Evolutionary conservation across 1,284 basidiomycete species (phyloP).

Genomic region (Thecaphora thlaspeos): DNA sequence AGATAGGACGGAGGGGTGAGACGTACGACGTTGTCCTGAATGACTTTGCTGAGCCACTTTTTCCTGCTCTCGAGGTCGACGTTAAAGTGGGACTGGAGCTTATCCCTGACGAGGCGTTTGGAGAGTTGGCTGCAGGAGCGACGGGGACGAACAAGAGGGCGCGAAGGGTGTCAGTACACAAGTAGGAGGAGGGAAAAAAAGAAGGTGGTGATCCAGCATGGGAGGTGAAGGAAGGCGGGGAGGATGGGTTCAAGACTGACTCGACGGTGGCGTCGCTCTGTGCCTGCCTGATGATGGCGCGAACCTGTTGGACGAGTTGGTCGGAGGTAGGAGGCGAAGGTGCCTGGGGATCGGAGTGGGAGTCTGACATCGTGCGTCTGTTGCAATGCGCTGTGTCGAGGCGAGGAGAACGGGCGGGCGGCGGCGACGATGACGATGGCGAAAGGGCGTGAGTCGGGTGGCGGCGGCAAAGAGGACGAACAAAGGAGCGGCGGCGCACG

Average conservation of each 20-base stretch:
- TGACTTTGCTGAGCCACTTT: slow-evolving; percentile 11
- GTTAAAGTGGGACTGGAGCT: slow-evolving; percentile 16
- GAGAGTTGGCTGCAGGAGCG: slow-evolving; percentile 9
- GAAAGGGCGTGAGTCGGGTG: too few relatives aligned
- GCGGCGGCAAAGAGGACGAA: too few relatives aligned
- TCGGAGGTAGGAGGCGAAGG: neutral
- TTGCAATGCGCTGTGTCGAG: too few relatives aligned
- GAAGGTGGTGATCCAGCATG: too few relatives aligned
- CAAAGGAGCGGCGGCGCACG: too few relatives aligned
- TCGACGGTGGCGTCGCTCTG: slow-evolving; percentile 5
- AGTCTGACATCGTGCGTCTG: too few relatives aligned
- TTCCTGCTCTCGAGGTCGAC: slow-evolving; percentile 19
- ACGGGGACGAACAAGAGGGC: neutral
- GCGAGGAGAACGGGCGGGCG: too few relatives aligned
- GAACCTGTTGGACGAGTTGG: slow-evolving; percentile 11
- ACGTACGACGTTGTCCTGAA: slow-evolving; percentile 6
- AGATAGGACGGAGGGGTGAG: neutral
- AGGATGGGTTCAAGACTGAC: too few relatives aligned
- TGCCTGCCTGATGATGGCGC: slow-evolving; percentile 12
- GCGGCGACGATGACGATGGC: too few relatives aligned
- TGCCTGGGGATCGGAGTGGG: too few relatives aligned
- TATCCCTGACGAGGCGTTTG: slow-evolving; percentile 12
- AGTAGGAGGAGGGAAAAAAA: too few relatives aligned
- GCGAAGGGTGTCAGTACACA: neutral
- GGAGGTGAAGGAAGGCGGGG: too few relatives aligned